phyloP scores from a whole-genome alignment of 2,329 filamentous ascomycete species.

The Alternaria infectoria region DNA sequence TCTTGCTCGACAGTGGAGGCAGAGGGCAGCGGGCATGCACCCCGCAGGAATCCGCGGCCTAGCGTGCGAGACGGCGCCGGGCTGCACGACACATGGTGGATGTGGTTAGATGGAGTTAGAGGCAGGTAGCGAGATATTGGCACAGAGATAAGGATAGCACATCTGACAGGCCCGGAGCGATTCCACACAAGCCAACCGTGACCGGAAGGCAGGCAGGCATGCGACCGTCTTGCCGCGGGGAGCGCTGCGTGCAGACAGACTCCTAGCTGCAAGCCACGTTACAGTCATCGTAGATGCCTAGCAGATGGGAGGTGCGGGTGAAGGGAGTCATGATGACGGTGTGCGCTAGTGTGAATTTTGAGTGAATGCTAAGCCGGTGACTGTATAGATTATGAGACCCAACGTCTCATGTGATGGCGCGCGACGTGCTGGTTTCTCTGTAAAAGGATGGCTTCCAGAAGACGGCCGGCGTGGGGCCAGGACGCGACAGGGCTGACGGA shows the following conservation, averaged over 20 bases:
- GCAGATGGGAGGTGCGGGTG: background rate
- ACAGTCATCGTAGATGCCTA: background rate
- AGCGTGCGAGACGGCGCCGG: constrained; percentile 1
- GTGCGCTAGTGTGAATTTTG: background rate
- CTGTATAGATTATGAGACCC: background rate
- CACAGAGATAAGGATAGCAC: constrained; percentile 10
- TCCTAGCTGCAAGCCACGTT: background rate
- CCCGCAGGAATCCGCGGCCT: constrained; percentile 19
- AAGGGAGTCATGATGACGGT: background rate
- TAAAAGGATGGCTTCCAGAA: constrained; percentile 12
- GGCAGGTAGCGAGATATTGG: constrained; percentile 3
- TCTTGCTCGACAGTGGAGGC: background rate
- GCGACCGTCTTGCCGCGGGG: background rate
- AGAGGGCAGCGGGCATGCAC: constrained; percentile 20
- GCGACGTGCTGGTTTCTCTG: background rate
- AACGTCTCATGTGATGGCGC: background rate
- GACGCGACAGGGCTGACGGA: constrained; percentile 18
- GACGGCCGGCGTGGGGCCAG: constrained; percentile 13
- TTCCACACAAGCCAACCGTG: background rate
- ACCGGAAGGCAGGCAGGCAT: background rate
- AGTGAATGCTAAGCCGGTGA: background rate
- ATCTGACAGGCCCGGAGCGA: constrained; percentile 9
- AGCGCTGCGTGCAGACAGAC: background rate
- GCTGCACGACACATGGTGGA: constrained; percentile 6
- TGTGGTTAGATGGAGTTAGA: background rate